Conservation (phyloP, 2,329 filamentous ascomycete genomes). For the Apiospora hydei region DNA sequence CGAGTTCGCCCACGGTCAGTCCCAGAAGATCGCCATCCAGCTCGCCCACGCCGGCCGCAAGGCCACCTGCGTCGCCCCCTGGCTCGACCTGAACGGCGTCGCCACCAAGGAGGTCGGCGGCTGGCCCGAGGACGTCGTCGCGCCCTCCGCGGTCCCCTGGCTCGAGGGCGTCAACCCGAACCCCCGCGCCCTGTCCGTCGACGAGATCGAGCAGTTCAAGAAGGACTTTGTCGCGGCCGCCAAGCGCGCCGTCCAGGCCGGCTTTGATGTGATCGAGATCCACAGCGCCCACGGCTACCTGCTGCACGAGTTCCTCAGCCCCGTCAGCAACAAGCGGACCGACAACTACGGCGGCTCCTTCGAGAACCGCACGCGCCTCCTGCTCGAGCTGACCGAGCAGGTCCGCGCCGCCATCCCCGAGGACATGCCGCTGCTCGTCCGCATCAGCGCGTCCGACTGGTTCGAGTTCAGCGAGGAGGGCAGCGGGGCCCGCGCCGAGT, state of each 20-base stretch:
- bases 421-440: conserved; percentile 71
- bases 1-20: conserved; percentile 59
- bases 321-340: conserved; percentile 72
- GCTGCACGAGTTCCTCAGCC: conserved; percentile 73
- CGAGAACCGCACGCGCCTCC: conserved; percentile 74
- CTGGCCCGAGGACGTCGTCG: conserved; percentile 59
- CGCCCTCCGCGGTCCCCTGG: conserved; percentile 59
- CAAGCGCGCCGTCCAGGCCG: conserved; percentile 50
- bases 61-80: conserved; percentile 45
- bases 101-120: conserved; percentile 43
- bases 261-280: conserved; percentile 72
- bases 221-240: conserved; percentile 45
- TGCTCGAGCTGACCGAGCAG: conserved; percentile 70
- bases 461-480: conserved; percentile 60
- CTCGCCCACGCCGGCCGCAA: conserved; percentile 69
- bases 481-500: conserved; percentile 39
- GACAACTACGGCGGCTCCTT: conserved; percentile 74
- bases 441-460: conserved; percentile 74
- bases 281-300: conserved; percentile 84
- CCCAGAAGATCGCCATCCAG: conserved; percentile 73
- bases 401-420: conserved; percentile 67
- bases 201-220: conserved; percentile 46
- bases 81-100: conserved; percentile 37
- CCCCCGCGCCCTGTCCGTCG: conserved; percentile 64
- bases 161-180: conserved; percentile 62